Base-by-base conservation (phyloP, 768 basidiomycete species). In the Termitomyces sp. region DNA sequence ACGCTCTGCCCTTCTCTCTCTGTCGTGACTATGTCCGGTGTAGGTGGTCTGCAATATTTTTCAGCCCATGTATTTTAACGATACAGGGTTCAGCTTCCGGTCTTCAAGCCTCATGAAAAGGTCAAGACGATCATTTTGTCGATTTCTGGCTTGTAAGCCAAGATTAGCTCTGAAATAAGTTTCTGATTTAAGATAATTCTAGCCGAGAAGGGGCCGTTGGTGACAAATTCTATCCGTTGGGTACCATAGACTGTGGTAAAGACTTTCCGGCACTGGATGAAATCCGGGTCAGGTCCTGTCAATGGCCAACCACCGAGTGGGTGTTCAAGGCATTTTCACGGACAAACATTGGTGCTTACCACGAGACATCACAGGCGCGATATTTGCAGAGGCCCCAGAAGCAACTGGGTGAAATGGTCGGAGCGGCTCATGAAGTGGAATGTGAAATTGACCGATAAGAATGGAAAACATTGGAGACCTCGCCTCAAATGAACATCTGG, bases 371-470 rank as follows among this genome's bases (percentile, higher is more conserved):
- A 21, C 19, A 55, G 54, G 32, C 54, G 40, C 22, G 54, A 55
- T 2, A 49, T 55, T 32, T 9, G 28, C 10, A 49, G 30, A 22
- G 52, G 52, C 5, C 52, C 52, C 4, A 53, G 34, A 53, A 55
- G 54, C 35, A 35, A 34, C 11, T 55, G 54, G 54, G 54, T 55
- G 6, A 48, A 43, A 7, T 55, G 54, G 54, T 46, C 54, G 8
- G 54, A 55, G 22, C 42, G 54, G 32, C 47, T 55, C 30, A 10
- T 55, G 47, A n/a, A 35, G 32, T 55, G 54, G 54, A 41, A 50
- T 43, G 32, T 55, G 8, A 43, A 37, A 34, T 21, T 55, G 11
- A 49, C 40, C 10, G 54, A 55, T 22, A 26, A 28, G 9, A 24
- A 55, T 15, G 47, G 54, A 26, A 55, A 49, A 15, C 40, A 43